These are phyloP conservation scores for Pseudonitzschia multiseries DNA, from an alignment of 108 stramenopile species.

Conservation along the genomic window DNA sequence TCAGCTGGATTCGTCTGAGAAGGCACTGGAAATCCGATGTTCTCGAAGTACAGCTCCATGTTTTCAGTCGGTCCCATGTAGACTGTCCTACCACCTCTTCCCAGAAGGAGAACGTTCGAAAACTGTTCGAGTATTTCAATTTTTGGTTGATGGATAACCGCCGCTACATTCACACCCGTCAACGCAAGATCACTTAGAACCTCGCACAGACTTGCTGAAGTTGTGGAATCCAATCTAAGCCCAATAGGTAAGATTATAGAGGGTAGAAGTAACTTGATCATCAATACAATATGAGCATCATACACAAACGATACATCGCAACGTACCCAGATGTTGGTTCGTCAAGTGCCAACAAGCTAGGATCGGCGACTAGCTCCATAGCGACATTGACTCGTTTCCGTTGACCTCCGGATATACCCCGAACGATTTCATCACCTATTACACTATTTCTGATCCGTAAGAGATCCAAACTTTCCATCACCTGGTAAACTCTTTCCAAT, in stretches of 20 bases:
- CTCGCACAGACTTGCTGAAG: conserved; percentile 61
- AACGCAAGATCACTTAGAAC: conserved; percentile 66
- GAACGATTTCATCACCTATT: conserved; percentile 50
- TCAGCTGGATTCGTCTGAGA: conserved; percentile 15
- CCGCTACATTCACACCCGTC: conserved; percentile 69
- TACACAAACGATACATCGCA: conserved; percentile 47
- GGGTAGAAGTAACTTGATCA: too few species aligned
- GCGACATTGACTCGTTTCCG: conserved; percentile 87
- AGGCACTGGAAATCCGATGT: conserved; percentile 13
- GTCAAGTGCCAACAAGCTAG: conserved; percentile 77
- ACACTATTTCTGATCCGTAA: conserved; percentile 53
- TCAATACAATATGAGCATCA: conserved; percentile 24
- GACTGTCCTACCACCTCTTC: conserved; percentile 37
- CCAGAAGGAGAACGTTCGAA: not conserved
- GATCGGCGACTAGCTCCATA: conserved; percentile 77
- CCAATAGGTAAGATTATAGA: conserved; percentile 33
- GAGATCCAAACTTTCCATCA: conserved; percentile 59
- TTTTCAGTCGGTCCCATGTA: conserved; percentile 28
- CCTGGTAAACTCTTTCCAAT: conserved; percentile 60
- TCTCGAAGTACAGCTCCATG: conserved; percentile 9
- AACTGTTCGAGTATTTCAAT: conserved; percentile 79
- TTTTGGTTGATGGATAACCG: conserved; percentile 89
- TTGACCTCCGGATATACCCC: conserved; percentile 85
- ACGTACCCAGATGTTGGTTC: conserved; percentile 83
- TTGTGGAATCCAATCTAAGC: conserved; percentile 23